Conservation (phyloP, 2,329 filamentous ascomycete genomes). For the Botrytis cinerea region DNA sequence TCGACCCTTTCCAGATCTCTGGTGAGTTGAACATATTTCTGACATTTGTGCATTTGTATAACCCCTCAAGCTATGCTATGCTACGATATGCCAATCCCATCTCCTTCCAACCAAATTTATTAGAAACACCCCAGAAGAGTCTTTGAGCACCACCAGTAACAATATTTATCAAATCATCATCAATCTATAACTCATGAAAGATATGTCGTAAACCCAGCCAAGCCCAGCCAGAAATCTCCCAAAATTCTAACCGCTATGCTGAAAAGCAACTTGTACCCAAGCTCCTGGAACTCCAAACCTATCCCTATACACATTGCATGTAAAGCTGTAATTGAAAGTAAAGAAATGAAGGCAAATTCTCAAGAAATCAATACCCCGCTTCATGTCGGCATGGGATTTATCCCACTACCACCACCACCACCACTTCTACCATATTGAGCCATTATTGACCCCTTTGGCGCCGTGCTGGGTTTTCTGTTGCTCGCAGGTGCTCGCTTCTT, state of each 20-base stretch:
- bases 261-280: conserved; percentile 11
- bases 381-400: conserved; percentile 33
- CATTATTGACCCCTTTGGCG: conserved; percentile 16
- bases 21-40: neutral
- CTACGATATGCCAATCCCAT: neutral
- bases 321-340: neutral
- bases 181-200: neutral
- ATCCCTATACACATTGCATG: conserved; percentile 7
- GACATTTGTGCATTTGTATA: neutral
- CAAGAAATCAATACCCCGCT: neutral
- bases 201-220: neutral
- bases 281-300: conserved; percentile 6
- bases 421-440: conserved; percentile 20
- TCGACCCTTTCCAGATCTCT: no score
- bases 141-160: neutral
- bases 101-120: neutral
- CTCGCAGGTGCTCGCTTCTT: conserved; percentile 31
- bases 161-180: neutral
- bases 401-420: conserved; percentile 30
- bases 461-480: conserved; percentile 25
- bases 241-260: conserved; percentile 6
- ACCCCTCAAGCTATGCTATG: conserved; percentile 3
- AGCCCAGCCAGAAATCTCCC: neutral
- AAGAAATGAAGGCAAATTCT: neutral
- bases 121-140: neutral